Percentiles rank a stretch among this genome's conserved stretches.
Evolutionary conservation across 1,284 basidiomycete species (phyloP).

Genomic region (Leccinum solheimii): DNA sequence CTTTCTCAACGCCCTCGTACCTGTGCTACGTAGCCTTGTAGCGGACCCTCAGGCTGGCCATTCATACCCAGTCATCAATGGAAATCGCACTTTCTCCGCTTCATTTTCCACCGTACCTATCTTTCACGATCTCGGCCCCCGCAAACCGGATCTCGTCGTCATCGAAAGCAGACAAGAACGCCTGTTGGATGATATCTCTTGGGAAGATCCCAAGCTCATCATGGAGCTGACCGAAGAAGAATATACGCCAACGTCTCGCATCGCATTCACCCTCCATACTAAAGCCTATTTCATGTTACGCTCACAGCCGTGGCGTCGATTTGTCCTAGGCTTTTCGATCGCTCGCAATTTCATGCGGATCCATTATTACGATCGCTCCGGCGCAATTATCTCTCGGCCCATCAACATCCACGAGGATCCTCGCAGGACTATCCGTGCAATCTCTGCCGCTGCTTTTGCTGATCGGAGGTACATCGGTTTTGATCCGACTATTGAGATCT

Average conservation of each 20-base stretch:
- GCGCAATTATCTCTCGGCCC: not conserved
- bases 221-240: not conserved
- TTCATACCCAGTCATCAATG: too few relatives aligned
- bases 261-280: not conserved
- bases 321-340: not conserved
- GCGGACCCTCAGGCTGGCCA: too few relatives aligned
- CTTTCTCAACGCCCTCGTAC: too few relatives aligned
- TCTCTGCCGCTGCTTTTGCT: not conserved
- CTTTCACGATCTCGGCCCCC: not conserved
- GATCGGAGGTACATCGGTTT: not conserved
- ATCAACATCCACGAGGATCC: not conserved
- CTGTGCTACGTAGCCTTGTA: too few relatives aligned
- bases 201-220: not conserved
- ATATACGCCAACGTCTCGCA: not conserved
- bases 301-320: not conserved
- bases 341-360: not conserved
- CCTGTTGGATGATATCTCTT: not conserved
- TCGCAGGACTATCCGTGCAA: not conserved
- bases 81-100: not conserved
- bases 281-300: not conserved
- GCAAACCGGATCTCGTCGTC: not conserved
- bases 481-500: not conserved
- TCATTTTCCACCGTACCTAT: not conserved
- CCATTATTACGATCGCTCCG: not conserved
- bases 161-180: not conserved